Percentiles rank a stretch among this genome's conserved stretches.
Evolutionary conservation across 2,329 filamentous ascomycete species (phyloP).

Genomic region (Verticillium zaregamsianum): DNA sequence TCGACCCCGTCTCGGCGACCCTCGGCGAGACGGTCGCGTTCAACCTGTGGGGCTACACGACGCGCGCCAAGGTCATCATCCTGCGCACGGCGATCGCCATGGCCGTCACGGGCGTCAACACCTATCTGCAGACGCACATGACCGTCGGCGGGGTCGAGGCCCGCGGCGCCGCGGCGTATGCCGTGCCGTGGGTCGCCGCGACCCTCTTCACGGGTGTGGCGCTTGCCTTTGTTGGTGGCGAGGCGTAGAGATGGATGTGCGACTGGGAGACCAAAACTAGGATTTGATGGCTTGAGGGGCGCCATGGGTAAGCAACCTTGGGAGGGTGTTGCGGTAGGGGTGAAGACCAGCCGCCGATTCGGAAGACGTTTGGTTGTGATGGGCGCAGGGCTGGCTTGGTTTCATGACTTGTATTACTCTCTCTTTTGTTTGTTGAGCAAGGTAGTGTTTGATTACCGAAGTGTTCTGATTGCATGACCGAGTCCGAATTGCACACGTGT

Average conservation of each 20-base stretch:
- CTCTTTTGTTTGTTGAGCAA: not conserved
- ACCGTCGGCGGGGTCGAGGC: slow-evolving; percentile 68
- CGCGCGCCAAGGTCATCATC: slow-evolving; percentile 59
- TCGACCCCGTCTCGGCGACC: slow-evolving; percentile 61
- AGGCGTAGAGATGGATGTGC: slow-evolving; percentile 7
- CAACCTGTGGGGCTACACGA: slow-evolving; percentile 68
- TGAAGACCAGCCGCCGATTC: not conserved
- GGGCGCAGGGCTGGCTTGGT: not conserved
- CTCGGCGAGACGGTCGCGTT: slow-evolving; percentile 67
- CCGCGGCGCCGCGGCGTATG: slow-evolving; percentile 67
- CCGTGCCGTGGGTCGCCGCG: slow-evolving; percentile 68
- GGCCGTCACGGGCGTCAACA: slow-evolving; percentile 52
- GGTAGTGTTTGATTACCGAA: not conserved
- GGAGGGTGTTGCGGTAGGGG: no score
- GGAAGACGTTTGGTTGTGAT: not conserved
- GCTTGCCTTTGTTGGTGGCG: slow-evolving; percentile 47
- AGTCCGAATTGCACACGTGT: not conserved
- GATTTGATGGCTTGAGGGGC: not conserved
- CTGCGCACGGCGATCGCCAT: slow-evolving; percentile 58
- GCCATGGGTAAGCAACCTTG: not conserved
- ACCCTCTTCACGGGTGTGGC: slow-evolving; percentile 54
- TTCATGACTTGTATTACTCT: not conserved
- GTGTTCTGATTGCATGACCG: not conserved
- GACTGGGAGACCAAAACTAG: not conserved
- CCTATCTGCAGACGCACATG: slow-evolving; percentile 60